Evolutionary conservation across 257 asterid genomes (phyloP), one percentile per base, ranked within the genome.

Genomic region (Perilla frutescens): DNA sequence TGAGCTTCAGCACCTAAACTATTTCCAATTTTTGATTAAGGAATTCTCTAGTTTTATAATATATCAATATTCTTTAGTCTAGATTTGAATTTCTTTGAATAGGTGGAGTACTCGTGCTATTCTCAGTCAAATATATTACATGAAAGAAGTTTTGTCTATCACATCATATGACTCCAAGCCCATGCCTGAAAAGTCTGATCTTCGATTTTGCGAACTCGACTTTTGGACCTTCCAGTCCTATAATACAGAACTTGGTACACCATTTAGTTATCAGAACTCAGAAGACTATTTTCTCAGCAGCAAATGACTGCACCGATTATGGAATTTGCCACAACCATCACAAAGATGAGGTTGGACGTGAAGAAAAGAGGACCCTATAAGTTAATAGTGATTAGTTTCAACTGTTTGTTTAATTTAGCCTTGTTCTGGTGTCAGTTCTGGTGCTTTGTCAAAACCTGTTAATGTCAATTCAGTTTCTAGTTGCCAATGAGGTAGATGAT

Each of bases 401-500:
- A 50, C 9, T 36, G 37, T 14, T 58, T 20, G 14, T 26, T 60
- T n/a, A 41, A 31, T 54, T 3, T 13, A 10, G 7, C 54, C 31
- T 48, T 55, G 8, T 53, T 53, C 43, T 32, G 20, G 7, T 63
- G 47, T 64, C 20, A 55, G 55, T 49, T 44, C 49, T 44, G 36
- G 6, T 26, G 48, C 37, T 49, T 26, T 66, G 12, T 59, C 71
- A 31, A 66, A 70, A 57, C 47, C 56, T 76, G 20, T 13, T 49
- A 40, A 49, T 36, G 43, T 29, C 3, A 7, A 50, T 58, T 62
- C 63, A 58, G 37, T 59, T 59, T 60, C 9, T 20, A 58, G 29
- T 51, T 60, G 78, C 73, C 61, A 45, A 3, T 75, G 69, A 60
- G n/a, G 53, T 66, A 59, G 80, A 41, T 15, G 32, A 10, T 39